Percentiles rank a stretch among this genome's conserved stretches.
These are phyloP conservation scores for Chaetomiaceae sp. DNA, from an alignment of 2,329 filamentous ascomycete species.

Conservation along the genomic window DNA sequence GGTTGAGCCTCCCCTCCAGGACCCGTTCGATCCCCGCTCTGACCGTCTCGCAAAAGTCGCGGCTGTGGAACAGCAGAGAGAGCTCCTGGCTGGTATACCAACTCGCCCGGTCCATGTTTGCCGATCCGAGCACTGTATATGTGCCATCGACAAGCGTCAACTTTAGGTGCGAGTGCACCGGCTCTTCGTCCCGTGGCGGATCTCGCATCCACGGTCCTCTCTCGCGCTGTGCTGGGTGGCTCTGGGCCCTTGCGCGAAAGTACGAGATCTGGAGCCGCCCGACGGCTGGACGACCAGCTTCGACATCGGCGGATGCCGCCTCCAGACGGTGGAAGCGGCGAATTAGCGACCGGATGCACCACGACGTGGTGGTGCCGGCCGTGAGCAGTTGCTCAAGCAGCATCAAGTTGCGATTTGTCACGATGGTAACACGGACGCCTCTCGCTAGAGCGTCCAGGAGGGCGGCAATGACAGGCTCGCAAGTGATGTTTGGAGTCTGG, in stretches of 20 bases:
- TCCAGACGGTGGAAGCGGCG: conserved; percentile 35
- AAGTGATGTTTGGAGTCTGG: conserved; percentile 74
- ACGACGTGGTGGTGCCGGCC: conserved; percentile 64
- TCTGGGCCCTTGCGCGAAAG: conserved; percentile 37
- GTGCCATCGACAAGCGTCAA: conserved; percentile 65
- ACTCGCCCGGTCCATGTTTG: conserved; percentile 78
- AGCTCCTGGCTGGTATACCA: conserved; percentile 86
- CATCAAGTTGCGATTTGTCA: conserved; percentile 67
- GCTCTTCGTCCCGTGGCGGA: conserved; percentile 41
- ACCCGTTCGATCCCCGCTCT: conserved; percentile 28
- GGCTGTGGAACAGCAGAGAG: conserved; percentile 53
- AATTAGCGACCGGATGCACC: conserved; percentile 55
- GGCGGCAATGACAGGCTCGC: conserved; percentile 54
- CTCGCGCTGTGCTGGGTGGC: conserved; percentile 13
- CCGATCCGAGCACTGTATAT: conserved; percentile 66
- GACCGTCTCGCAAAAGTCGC: conserved; percentile 28
- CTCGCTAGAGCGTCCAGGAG: conserved; percentile 56
- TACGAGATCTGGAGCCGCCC: conserved; percentile 55
- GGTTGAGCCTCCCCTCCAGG: conserved; percentile 30
- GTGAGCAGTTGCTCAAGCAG: conserved; percentile 74
- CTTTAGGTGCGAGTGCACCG: conserved; percentile 72
- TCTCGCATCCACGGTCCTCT: conserved; percentile 21
- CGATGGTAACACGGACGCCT: conserved; percentile 61
- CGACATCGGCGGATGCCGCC: conserved; percentile 29
- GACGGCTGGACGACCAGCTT: conserved; percentile 33